Evolutionary conservation across 2,329 filamentous ascomycete species (phyloP).

Genomic region (Claviceps sp.): DNA sequence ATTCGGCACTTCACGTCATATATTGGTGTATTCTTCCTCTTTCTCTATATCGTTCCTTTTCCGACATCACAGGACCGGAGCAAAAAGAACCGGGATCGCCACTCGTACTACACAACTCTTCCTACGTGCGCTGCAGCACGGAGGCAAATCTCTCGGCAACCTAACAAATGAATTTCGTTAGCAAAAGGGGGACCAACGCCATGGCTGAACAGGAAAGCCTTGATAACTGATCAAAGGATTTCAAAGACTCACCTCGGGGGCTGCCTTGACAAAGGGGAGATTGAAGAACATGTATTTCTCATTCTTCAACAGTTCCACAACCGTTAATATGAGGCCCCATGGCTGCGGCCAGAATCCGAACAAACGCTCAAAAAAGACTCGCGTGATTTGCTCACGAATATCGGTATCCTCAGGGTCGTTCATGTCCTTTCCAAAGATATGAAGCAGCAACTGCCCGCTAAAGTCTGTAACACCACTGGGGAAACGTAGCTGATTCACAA

Average conservation of each 20-base stretch:
- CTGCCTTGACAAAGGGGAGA: conserved; percentile 78
- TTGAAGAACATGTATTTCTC: conserved; percentile 86
- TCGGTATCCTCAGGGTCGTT: conserved; percentile 63
- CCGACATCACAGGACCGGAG: not conserved
- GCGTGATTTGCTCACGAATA: conserved; percentile 80
- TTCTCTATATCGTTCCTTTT: not conserved
- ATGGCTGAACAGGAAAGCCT: not conserved
- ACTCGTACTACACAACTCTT: not conserved
- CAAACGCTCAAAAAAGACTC: conserved; percentile 76
- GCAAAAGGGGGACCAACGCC: not conserved
- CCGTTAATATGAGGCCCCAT: conserved; percentile 83
- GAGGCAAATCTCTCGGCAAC: conserved; percentile 24
- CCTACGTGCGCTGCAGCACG: conserved; percentile 21
- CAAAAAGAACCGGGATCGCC: not conserved
- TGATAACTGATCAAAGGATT: not conserved
- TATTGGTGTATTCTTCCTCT: not conserved
- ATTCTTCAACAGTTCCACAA: conserved; percentile 84
- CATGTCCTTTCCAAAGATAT: conserved; percentile 69
- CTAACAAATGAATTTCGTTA: conserved; percentile 11
- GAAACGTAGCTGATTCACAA: conserved; percentile 84
- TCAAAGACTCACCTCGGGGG: conserved; percentile 56
- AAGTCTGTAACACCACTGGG: conserved; percentile 85
- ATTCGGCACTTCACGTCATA: not conserved
- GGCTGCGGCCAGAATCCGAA: conserved; percentile 86
- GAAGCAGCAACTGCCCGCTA: conserved; percentile 74